Base-by-base conservation (phyloP, 78 protist genomes). In the Parvularia atlantis region DNA sequence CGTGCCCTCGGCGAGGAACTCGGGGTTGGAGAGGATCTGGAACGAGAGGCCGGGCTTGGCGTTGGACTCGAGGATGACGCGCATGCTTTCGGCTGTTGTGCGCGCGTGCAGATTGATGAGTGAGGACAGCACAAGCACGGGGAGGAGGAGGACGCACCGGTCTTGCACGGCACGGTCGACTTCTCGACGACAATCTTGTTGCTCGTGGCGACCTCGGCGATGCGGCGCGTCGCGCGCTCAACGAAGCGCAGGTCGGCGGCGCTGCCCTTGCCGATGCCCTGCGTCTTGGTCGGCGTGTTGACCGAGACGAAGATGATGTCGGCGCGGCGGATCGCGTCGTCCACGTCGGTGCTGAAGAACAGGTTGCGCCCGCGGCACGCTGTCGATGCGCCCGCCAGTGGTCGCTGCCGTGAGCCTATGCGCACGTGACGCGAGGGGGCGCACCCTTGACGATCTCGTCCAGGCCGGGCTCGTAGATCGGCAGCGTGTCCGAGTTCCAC, bases 401-500 rank as follows among this genome's bases (percentile, higher is more conserved):
- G n/a, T n/a, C n/a, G n/a, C n/a, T n/a, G n/a, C n/a, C n/a, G n/a
- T n/a, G n/a, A 41, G 46, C 46, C 4, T 41, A 9, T 9, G 46
- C 46, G 46, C 46, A 9, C 46, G 46, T 41, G 46, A 41, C n/a
- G n/a, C n/a, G n/a, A n/a, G 46, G 9, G 46, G 4, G 36, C 44
- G 24, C 28, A 11, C 40, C 22, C 73, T 63, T n/a, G 28, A 89
- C 93, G 13, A 83, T 54, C 53, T 83, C 94, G 0, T 80, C 79
- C 26, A 94, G 84, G n/a, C 96, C 96, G 14, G 97, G 97, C 69
- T 94, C 97, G 77, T 80, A 94, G 66, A 94, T 84, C 16, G 97
- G 97, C 48, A 91, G 78, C n/a, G 44, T 11, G 66, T 83, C 88
- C 11, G 77, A 31, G 66, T 89, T 87, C 97, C 97, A 92, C 9